Percentiles rank a stretch among this genome's conserved stretches.
Conservation (phyloP, 805 yeast genomes). For the Spathaspora gorwiae region DNA sequence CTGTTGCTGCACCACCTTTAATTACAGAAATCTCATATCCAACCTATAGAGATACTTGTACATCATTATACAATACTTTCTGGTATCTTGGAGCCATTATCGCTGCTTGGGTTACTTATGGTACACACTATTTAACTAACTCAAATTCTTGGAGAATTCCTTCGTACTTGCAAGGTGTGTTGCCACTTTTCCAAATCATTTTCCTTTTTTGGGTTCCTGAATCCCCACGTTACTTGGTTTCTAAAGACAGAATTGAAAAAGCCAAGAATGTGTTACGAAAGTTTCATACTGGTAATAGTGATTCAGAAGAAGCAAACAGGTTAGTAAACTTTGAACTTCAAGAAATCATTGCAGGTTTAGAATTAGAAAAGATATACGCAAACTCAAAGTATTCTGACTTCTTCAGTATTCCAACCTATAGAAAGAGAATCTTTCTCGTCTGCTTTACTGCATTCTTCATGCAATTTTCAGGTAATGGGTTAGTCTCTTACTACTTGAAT, state of each 20-base stretch:
- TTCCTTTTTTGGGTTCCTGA: conserved; percentile 43
- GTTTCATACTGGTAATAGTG: conserved; percentile 34
- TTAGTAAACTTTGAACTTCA: conserved; percentile 35
- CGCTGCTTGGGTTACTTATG: conserved; percentile 50
- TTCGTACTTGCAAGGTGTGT: conserved; percentile 45
- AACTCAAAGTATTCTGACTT: conserved; percentile 35
- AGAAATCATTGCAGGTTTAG: conserved; percentile 37
- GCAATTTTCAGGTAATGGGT: conserved; percentile 50
- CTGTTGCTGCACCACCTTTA: conserved; percentile 43
- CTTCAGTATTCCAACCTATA: conserved; percentile 31
- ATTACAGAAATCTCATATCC: conserved; percentile 51
- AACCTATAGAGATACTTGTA: conserved; percentile 34
- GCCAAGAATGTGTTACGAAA: conserved; percentile 39
- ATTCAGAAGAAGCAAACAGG: conserved; percentile 19
- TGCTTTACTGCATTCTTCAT: conserved; percentile 29
- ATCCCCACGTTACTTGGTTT: conserved; percentile 43
- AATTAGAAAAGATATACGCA: conserved; percentile 33
- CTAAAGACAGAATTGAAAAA: conserved; percentile 37
- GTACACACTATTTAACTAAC: conserved; percentile 29
- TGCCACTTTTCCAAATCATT: conserved; percentile 40
- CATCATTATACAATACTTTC: conserved; percentile 44
- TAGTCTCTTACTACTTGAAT: conserved; percentile 47
- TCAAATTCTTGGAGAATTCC: conserved; percentile 54
- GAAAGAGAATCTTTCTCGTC: conserved; percentile 38
- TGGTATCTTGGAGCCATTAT: conserved; percentile 52